phyloP scores from a whole-genome alignment of 139 green algal genomes.

The Haematococcus lacustris region DNA sequence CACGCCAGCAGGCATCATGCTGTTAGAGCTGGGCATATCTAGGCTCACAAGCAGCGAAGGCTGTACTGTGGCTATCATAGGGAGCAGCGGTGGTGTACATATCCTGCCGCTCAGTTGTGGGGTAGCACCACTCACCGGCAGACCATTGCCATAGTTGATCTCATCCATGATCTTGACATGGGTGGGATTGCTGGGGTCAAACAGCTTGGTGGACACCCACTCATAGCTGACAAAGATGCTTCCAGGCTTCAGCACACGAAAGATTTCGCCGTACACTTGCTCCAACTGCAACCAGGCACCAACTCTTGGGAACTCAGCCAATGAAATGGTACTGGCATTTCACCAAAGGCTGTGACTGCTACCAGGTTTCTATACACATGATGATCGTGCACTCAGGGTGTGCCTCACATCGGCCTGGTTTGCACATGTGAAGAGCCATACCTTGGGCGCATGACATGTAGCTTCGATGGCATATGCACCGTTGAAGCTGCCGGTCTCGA shows the following conservation, averaged over 20 bases:
- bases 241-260: slow-evolving; percentile 91
- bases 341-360: neutral
- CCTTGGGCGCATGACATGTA: slow-evolving; percentile 90
- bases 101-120: neutral
- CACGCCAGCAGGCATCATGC: no score
- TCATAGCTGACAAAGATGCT: slow-evolving; percentile 86
- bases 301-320: no score
- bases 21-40: no score
- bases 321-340: no score
- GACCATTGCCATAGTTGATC: slow-evolving; percentile 96
- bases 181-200: slow-evolving; percentile 69
- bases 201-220: slow-evolving; percentile 88
- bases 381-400: no score
- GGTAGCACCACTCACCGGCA: slow-evolving; percentile 63
- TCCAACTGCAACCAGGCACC: slow-evolving; percentile 47
- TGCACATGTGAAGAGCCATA: no score
- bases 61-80: no score
- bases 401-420: no score
- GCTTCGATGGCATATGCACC: slow-evolving; percentile 93
- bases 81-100: neutral
- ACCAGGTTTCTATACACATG: no score
- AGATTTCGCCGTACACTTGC: slow-evolving; percentile 85
- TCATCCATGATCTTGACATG: slow-evolving; percentile 91
- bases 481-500: slow-evolving; percentile 79
- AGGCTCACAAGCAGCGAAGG: no score